phyloP scores from a whole-genome alignment of 805 yeast species.

The Schwanniomyces yamadae region DNA sequence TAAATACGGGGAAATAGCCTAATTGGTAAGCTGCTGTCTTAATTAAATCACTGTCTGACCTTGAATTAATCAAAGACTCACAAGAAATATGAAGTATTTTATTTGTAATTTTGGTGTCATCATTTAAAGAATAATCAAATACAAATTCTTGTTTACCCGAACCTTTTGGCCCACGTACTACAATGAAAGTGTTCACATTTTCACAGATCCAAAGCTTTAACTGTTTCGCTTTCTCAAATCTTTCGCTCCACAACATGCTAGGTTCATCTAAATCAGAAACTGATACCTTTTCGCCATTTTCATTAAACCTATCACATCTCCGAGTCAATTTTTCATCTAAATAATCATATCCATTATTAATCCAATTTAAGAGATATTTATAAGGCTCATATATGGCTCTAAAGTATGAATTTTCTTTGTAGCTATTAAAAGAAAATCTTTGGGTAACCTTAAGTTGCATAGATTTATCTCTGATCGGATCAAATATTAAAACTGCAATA shows the following conservation, averaged over 20 bases:
- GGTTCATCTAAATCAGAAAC: constrained; percentile 19
- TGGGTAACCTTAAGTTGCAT: constrained; percentile 71
- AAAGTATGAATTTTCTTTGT: constrained; percentile 34
- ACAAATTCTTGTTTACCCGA: constrained; percentile 88
- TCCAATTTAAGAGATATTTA: constrained; percentile 21
- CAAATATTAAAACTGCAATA: constrained; percentile 81
- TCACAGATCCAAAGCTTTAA: constrained; percentile 80
- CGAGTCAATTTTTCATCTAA: constrained; percentile 25
- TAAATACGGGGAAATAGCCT: constrained; percentile 92
- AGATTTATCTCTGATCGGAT: constrained; percentile 84
- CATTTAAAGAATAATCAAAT: constrained; percentile 59
- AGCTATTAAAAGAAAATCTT: constrained; percentile 51
- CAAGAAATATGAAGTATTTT: constrained; percentile 76
- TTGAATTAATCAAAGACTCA: constrained; percentile 66
- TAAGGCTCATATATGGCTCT: constrained; percentile 28
- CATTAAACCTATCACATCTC: constrained; percentile 9
- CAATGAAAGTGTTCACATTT: constrained; percentile 85
- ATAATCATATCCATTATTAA: constrained; percentile 34
- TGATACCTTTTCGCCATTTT: constrained; percentile 7
- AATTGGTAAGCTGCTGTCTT: constrained; percentile 67
- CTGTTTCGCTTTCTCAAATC: constrained; percentile 65
- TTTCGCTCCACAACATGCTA: constrained; percentile 64
- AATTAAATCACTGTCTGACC: constrained; percentile 71
- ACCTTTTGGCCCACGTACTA: constrained; percentile 91
- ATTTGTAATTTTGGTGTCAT: constrained; percentile 39